These are phyloP conservation scores for Ettlia oleoabundans DNA, from an alignment of 139 green algal species.

Conservation along the genomic window DNA sequence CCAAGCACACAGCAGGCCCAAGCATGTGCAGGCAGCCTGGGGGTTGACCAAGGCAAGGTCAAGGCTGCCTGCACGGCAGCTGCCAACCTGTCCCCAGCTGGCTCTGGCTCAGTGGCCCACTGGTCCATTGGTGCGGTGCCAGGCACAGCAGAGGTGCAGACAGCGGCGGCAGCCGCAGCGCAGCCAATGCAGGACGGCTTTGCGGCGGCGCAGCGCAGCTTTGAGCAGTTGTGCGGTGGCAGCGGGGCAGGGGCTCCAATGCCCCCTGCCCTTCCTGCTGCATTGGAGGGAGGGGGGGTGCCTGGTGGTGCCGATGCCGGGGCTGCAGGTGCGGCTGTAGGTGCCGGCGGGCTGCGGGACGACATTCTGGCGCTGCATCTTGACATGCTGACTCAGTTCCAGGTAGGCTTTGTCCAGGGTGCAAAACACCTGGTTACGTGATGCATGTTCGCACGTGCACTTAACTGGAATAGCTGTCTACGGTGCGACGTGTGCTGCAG, in stretches of 20 bases:
- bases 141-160: not conserved
- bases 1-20: not conserved
- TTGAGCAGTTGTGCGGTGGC: not conserved
- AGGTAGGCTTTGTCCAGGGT: not conserved
- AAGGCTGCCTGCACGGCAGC: not conserved
- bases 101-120: too few relatives aligned
- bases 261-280: too few relatives aligned
- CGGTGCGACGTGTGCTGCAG: too few relatives aligned
- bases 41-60: not conserved
- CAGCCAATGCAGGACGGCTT: not conserved
- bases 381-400: conserved; percentile 51
- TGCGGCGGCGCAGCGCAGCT: conserved; percentile 11
- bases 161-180: not conserved
- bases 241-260: not conserved
- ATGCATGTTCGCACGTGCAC: too few relatives aligned
- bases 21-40: not conserved
- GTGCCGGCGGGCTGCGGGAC: conserved; percentile 12
- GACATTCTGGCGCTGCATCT: conserved; percentile 52
- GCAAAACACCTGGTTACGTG: not conserved
- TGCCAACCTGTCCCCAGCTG: not conserved
- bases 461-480: too few relatives aligned
- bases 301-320: not conserved
- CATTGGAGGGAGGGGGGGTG: too few relatives aligned
- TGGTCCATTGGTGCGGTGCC: too few relatives aligned
- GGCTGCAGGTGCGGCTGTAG: not conserved